Evolutionary conservation across 371 early-diverging fungal species (phyloP).

Genomic region (Mortierella sp.): DNA sequence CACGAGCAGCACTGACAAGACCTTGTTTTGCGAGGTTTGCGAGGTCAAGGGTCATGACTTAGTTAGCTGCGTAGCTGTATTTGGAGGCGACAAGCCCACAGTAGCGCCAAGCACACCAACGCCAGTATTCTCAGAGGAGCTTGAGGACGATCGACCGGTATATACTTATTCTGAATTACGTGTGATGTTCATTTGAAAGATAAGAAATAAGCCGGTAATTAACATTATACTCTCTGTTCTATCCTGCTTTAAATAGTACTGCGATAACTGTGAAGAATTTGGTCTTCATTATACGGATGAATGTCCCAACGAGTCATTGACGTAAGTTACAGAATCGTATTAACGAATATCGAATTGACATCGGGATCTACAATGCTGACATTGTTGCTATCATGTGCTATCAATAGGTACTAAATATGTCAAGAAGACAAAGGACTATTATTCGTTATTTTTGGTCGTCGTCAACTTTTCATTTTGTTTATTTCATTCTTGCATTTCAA

Average conservation of each 20-base stretch:
- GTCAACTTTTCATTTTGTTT: neutral
- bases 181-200: too few relatives aligned
- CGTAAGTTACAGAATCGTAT: conserved; percentile 28
- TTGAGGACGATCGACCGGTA: conserved; percentile 51
- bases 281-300: conserved; percentile 73
- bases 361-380: neutral
- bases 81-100: too few relatives aligned
- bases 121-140: conserved; percentile 8
- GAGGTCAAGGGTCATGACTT: conserved; percentile 76
- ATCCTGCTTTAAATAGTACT: conserved; percentile 62
- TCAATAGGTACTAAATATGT: neutral
- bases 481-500: neutral
- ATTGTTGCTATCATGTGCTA: neutral
- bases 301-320: conserved; percentile 71
- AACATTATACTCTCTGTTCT: neutral
- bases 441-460: neutral
- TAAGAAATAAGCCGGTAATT: neutral
- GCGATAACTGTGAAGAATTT: conserved; percentile 80
- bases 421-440: neutral
- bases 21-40: conserved; percentile 75
- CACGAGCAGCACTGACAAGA: conserved; percentile 23
- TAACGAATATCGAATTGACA: too few relatives aligned
- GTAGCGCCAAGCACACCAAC: conserved; percentile 20
- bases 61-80: conserved; percentile 69
- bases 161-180: too few relatives aligned